Base-by-base conservation (phyloP, 2,329 filamentous ascomycete genomes). In the Fusarium globosum region DNA sequence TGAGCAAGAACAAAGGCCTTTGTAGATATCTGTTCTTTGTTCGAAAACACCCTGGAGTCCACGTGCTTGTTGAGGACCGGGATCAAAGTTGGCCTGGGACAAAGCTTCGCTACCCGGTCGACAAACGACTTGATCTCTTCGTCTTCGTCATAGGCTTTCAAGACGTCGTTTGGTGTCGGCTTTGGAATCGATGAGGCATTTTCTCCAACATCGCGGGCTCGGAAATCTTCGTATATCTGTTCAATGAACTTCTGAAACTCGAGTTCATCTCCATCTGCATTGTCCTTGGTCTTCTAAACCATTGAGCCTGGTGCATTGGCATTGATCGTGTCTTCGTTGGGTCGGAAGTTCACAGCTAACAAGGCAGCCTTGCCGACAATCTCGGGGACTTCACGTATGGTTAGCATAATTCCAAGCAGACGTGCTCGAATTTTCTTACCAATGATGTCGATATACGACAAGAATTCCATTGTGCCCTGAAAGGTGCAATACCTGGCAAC, bases 141-240 rank as follows among this genome's bases (percentile, higher is more conserved):
- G 1, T 12, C 45, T 30, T 48, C 26, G 0, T 6, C 26, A 30
- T 21, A 30, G 8, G 20, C 20, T 48, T 20, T 46, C 6, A 21
- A 21, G 0, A 2, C 3, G 0, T 30, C 20, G 0, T 12, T 30
- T 8, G 18, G 45, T 1, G 9, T 28, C 45, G 23, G 4, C 2
- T 46, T 28, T 46, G 18, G 0, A 5, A 5, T 0, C 8, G 26
- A 4, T 46, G 23, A 20, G 18, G n/a, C 15, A 5, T 18, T 7
- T 10, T 15, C 2, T 7, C 15, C 8, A 6, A 7, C 12, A 1
- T 4, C 1, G 18, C 2, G 23, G 9, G 9, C 26, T 21, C 13
- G 1, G 20, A n/a, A 21, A 12, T 48, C 20, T 21, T 0, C 13
- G 26, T 28, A 48, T 8, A 48, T n/a, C 9, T 14, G 1, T 4